Conservation (phyloP, 306 rosid species). For the Arachis hypogaea region DNA sequence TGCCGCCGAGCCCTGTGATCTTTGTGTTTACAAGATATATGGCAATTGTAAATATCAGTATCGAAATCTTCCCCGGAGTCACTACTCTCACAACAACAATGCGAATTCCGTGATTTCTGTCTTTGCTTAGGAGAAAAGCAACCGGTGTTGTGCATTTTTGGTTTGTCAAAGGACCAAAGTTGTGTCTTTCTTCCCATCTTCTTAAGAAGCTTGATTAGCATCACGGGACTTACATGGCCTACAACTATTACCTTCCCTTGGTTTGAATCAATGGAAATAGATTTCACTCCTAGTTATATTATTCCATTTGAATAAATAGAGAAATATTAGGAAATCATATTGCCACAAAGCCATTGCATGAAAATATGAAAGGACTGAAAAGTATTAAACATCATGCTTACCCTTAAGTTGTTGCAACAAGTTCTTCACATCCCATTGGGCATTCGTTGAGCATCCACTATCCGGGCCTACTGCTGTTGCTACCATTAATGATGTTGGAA, state of each 20-base stretch:
- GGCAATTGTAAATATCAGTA: background rate
- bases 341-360: background rate
- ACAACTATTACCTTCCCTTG: conserved; percentile 31
- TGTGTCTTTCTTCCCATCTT: conserved; percentile 36
- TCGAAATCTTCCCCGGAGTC: background rate
- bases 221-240: conserved; percentile 32
- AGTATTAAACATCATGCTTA: background rate
- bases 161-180: conserved; percentile 30
- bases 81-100: conserved; percentile 1
- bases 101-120: background rate
- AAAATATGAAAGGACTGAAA: background rate
- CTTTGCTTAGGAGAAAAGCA: background rate
- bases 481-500: too few species aligned
- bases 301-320: conserved; percentile 6
- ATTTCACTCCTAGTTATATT: conserved; percentile 27
- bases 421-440: conserved; percentile 15
- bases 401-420: conserved; percentile 34
- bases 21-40: background rate
- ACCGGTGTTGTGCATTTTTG: background rate
- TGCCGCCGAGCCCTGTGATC: background rate
- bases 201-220: conserved; percentile 26
- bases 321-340: background rate
- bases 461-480: too few species aligned
- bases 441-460: conserved; percentile 8
- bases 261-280: conserved; percentile 31